phyloP scores from a whole-genome alignment of 2,329 filamentous ascomycete genomes.

The Pestalotiopsis sp. region DNA sequence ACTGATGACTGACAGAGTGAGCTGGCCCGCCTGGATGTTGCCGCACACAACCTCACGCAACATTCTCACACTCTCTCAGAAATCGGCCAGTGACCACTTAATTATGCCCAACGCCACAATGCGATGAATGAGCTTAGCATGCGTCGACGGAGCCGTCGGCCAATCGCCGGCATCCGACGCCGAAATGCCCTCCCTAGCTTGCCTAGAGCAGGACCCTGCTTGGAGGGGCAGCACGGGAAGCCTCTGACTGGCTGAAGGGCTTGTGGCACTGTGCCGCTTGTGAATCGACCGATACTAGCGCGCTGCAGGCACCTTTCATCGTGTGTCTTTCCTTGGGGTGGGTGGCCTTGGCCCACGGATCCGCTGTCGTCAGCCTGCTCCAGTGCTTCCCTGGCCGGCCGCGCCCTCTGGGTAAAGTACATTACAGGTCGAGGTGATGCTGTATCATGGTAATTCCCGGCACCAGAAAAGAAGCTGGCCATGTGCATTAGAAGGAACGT shows the following conservation, averaged over 20 bases:
- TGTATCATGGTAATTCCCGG: neutral
- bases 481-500: neutral
- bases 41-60: neutral
- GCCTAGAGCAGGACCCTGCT: slow-evolving; percentile 11
- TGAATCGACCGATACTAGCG: slow-evolving; percentile 5
- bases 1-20: neutral
- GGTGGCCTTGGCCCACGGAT: neutral
- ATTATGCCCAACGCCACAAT: neutral
- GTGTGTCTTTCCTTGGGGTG: neutral
- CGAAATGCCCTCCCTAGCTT: neutral
- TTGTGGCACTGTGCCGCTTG: slow-evolving; percentile 10
- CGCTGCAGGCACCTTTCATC: slow-evolving; percentile 8
- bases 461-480: neutral
- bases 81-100: neutral
- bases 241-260: slow-evolving; percentile 5
- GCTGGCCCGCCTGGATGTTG: neutral
- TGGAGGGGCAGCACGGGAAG: slow-evolving; percentile 9
- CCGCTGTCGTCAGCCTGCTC: slow-evolving; percentile 3
- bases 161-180: slow-evolving; percentile 2
- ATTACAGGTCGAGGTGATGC: neutral
- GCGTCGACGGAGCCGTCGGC: slow-evolving; percentile 1
- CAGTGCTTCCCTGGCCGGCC: neutral
- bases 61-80: neutral
- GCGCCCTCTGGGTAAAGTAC: neutral
- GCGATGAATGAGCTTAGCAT: neutral